phyloP scores from a whole-genome alignment of 2,329 filamentous ascomycete species.

The Dactylonectria estremocensis region DNA sequence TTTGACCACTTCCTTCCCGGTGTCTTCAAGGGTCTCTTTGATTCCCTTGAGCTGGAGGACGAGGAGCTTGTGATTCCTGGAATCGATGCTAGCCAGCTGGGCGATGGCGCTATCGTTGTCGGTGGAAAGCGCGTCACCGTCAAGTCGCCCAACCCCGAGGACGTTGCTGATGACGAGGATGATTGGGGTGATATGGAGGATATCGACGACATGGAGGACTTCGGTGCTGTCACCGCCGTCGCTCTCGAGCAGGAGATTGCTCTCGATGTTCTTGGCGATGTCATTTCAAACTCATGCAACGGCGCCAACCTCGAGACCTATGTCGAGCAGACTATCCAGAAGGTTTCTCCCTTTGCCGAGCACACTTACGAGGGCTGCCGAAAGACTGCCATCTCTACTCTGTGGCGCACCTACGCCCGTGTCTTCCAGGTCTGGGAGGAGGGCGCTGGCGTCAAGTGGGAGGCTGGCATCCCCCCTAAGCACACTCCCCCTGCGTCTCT shows the following conservation, averaged over 20 bases:
- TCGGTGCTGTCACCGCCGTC: conserved; percentile 88
- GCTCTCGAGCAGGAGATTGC: conserved; percentile 98
- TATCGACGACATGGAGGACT: conserved; percentile 87
- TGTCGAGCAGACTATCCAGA: conserved; percentile 89
- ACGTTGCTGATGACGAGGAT: conserved; percentile 70
- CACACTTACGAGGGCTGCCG: conserved; percentile 95
- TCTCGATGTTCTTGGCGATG: conserved; percentile 92
- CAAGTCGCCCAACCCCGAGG: conserved; percentile 67
- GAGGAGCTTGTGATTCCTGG: conserved; percentile 88
- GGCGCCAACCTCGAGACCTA: conserved; percentile 82
- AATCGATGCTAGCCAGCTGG: conserved; percentile 69
- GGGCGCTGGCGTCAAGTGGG: conserved; percentile 82
- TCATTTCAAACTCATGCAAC: conserved; percentile 88
- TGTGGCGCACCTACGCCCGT: conserved; percentile 94
- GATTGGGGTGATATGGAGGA: conserved; percentile 78
- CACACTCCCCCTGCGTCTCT: conserved; percentile 85
- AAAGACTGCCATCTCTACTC: conserved; percentile 90
- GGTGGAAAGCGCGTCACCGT: conserved; percentile 90
- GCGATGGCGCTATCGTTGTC: conserved; percentile 82
- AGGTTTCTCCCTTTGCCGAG: conserved; percentile 84
- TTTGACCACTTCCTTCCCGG: conserved; percentile 85
- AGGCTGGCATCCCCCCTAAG: conserved; percentile 87
- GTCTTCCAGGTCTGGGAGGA: conserved; percentile 92
- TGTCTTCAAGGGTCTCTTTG: conserved; percentile 84
- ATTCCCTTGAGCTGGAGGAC: conserved; percentile 89